These are phyloP conservation scores for Herpetospermum pedunculosum DNA, from an alignment of 306 rosid genomes.

Conservation along the genomic window DNA sequence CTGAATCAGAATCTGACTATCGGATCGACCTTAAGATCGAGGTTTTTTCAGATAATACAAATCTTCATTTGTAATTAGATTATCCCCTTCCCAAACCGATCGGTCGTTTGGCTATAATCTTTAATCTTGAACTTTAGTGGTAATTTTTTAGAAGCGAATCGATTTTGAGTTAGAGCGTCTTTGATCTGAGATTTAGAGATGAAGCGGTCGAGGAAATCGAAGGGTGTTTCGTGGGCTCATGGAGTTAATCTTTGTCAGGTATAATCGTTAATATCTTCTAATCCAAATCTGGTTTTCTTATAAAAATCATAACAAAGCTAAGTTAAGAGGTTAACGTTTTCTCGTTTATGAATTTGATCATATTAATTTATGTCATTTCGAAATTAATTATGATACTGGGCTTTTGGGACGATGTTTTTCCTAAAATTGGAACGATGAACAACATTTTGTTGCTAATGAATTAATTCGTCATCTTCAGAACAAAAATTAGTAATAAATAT, in stretches of 20 bases:
- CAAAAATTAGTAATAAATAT: background rate
- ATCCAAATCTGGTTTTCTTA: constrained; percentile 11
- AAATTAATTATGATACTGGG: background rate
- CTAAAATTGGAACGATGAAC: too few relatives aligned
- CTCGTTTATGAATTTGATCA: background rate
- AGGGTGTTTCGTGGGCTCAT: constrained; percentile 60
- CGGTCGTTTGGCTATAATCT: background rate
- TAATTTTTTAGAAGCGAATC: background rate
- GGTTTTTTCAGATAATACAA: background rate
- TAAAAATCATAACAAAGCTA: background rate
- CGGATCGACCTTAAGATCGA: background rate
- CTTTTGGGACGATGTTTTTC: background rate
- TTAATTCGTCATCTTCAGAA: background rate
- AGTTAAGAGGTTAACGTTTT: background rate
- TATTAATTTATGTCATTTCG: background rate
- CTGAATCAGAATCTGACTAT: background rate
- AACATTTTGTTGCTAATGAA: background rate
- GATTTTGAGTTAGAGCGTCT: constrained; percentile 13
- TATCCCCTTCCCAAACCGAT: background rate
- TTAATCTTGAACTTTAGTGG: constrained; percentile 6
- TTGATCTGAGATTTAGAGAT: constrained; percentile 37
- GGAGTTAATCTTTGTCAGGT: constrained; percentile 68
- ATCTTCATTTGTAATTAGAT: constrained; percentile 5
- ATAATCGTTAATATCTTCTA: constrained; percentile 28
- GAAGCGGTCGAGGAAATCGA: constrained; percentile 68